phyloP scores from a whole-genome alignment of 164 flowering plant species.

The Stephania yunnanensis region DNA sequence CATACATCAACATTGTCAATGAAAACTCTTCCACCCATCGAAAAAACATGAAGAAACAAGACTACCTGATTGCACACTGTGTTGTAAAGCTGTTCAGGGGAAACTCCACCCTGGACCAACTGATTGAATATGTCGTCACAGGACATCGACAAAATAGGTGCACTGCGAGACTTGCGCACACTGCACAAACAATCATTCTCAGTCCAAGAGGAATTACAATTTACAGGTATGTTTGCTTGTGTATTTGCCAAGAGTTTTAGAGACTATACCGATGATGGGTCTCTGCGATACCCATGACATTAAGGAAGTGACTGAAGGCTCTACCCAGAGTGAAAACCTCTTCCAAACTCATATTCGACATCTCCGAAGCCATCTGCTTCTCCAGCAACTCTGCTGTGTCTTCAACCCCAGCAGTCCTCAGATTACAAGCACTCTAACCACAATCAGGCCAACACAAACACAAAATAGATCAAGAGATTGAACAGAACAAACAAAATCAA shows the following conservation, averaged over 20 bases:
- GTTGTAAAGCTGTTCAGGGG: conserved; percentile 66
- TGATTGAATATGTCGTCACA: conserved; percentile 78
- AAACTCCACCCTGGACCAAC: conserved; percentile 71
- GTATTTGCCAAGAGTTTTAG: too few species aligned
- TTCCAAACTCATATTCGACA: conserved; percentile 72
- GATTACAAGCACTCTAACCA: conserved; percentile 61
- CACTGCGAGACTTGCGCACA: conserved; percentile 44
- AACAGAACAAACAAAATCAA: neutral
- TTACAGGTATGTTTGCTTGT: too few species aligned
- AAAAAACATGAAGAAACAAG: conserved; percentile 8
- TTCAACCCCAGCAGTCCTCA: conserved; percentile 74
- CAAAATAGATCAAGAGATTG: neutral
- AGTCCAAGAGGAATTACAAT: neutral
- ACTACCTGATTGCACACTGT: conserved; percentile 80
- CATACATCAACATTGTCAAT: neutral
- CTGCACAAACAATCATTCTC: conserved; percentile 30
- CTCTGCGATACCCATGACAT: conserved; percentile 82
- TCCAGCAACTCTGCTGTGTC: conserved; percentile 69
- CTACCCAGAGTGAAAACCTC: conserved; percentile 77
- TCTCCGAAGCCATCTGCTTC: conserved; percentile 67
- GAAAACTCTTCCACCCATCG: neutral
- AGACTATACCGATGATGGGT: conserved; percentile 71
- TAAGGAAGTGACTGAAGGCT: conserved; percentile 80
- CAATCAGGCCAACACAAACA: neutral
- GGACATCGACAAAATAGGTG: conserved; percentile 56